These are phyloP conservation scores for Ogataea glucozyma DNA, from an alignment of 805 yeast species.

Conservation along the genomic window DNA sequence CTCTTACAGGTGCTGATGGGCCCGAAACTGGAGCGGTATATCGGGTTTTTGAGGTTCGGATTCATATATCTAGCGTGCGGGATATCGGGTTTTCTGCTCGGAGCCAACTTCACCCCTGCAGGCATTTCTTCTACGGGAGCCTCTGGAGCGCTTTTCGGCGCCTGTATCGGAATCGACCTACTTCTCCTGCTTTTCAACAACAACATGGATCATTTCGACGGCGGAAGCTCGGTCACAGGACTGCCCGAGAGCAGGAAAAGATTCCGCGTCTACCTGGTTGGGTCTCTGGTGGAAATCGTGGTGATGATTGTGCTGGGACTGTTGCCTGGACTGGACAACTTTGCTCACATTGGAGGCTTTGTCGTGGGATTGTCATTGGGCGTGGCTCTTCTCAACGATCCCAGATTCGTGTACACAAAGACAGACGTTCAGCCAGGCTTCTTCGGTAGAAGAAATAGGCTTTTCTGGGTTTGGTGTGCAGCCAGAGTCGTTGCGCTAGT, in stretches of 20 bases:
- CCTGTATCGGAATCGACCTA: constrained; percentile 58
- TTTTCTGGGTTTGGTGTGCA: constrained; percentile 54
- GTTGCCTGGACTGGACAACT: constrained; percentile 73
- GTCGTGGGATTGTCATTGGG: constrained; percentile 57
- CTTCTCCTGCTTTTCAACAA: constrained; percentile 56
- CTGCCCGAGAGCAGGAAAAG: constrained; percentile 34
- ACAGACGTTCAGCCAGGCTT: constrained; percentile 16
- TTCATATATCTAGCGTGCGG: constrained; percentile 63
- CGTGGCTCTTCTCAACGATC: constrained; percentile 54
- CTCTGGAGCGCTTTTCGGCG: constrained; percentile 69
- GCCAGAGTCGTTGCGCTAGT: constrained; percentile 48
- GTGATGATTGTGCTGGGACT: constrained; percentile 63
- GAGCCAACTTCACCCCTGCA: constrained; percentile 66
- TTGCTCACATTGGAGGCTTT: constrained; percentile 76
- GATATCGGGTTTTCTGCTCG: constrained; percentile 64
- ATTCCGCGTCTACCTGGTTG: constrained; percentile 46
- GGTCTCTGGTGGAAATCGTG: constrained; percentile 57
- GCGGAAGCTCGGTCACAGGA: constrained; percentile 28
- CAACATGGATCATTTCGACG: constrained; percentile 41
- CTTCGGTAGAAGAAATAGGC: constrained; percentile 5
- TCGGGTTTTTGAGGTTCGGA: constrained; percentile 56
- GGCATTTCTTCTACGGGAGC: constrained; percentile 73
- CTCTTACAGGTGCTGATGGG: constrained; percentile 64
- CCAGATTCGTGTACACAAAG: constrained; percentile 41
- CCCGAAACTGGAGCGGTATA: constrained; percentile 51